Percentiles rank a stretch among this genome's conserved stretches.
Conservation (phyloP, 306 rosid species). For the Oemleria cerasiformis region DNA sequence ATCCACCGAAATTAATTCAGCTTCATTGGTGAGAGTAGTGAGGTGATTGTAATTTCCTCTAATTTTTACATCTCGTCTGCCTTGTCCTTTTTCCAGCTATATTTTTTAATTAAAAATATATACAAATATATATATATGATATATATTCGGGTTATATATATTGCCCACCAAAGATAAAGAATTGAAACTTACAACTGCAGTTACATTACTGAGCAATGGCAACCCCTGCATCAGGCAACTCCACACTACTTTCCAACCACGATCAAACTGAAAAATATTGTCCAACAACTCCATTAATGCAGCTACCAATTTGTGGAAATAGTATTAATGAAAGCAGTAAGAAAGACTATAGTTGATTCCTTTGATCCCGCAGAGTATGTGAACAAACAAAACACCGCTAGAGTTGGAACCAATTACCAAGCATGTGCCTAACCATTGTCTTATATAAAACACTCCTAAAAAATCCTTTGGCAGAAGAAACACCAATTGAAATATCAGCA, state of each 20-base stretch:
- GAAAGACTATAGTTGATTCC: slow-evolving; percentile 2
- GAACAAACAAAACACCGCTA: slow-evolving; percentile 1
- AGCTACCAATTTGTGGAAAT: slow-evolving; percentile 3
- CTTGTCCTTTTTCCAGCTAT: neutral
- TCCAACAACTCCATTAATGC: slow-evolving; percentile 29
- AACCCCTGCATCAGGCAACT: slow-evolving; percentile 69
- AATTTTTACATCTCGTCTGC: neutral
- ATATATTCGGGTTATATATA: no score
- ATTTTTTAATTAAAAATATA: neutral
- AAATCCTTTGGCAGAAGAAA: neutral
- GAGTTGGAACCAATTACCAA: neutral
- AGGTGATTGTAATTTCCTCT: neutral
- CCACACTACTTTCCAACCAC: slow-evolving; percentile 80
- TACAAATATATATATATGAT: no score
- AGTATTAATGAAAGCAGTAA: slow-evolving; percentile 9
- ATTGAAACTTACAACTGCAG: slow-evolving; percentile 63
- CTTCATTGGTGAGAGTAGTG: neutral
- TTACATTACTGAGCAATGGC: slow-evolving; percentile 71
- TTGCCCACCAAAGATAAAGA: neutral
- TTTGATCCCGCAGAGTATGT: neutral
- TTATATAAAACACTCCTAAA: neutral
- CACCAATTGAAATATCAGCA: neutral
- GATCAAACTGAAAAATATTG: slow-evolving; percentile 51
- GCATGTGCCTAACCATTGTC: neutral
- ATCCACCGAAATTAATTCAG: neutral